Evolutionary conservation across 2,329 filamentous ascomycete species (phyloP).

Genomic region (Dichotomopilus funicola): DNA sequence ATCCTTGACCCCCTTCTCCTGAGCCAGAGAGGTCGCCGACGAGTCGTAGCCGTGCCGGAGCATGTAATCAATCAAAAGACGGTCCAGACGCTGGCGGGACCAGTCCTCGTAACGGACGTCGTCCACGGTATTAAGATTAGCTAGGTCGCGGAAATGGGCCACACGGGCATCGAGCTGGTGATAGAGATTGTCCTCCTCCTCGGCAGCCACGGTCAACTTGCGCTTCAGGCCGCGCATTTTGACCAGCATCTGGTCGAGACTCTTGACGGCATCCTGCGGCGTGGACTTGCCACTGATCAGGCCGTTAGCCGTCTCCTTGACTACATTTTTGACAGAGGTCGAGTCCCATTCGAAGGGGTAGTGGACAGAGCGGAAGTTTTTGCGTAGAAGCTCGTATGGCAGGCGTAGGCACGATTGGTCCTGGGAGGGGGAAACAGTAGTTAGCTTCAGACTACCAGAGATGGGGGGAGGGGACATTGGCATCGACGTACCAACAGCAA

Average conservation of each 20-base stretch:
- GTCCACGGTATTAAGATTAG: constrained; percentile 70
- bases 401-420: constrained; percentile 92
- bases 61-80: constrained; percentile 88
- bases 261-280: constrained; percentile 67
- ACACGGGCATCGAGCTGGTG: constrained; percentile 69
- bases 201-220: constrained; percentile 70
- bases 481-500: constrained; percentile 57
- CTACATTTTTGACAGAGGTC: constrained; percentile 52
- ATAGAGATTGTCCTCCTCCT: constrained; percentile 74
- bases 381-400: constrained; percentile 84
- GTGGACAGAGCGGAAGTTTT: constrained; percentile 86
- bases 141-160: constrained; percentile 72
- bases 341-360: constrained; percentile 68
- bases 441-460: neutral
- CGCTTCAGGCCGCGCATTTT: constrained; percentile 83
- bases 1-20: constrained; percentile 67
- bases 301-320: constrained; percentile 59
- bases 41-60: constrained; percentile 74
- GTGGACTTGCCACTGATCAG: constrained; percentile 57
- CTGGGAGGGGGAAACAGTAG: constrained; percentile 36
- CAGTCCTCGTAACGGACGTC: constrained; percentile 93
- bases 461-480: constrained; percentile 5
- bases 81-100: constrained; percentile 73
- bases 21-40: constrained; percentile 68
- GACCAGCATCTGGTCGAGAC: constrained; percentile 76